Evolutionary conservation across 768 basidiomycete species (phyloP), one percentile per base, ranked within the genome.

Genomic region (Mycena capillaripes): DNA sequence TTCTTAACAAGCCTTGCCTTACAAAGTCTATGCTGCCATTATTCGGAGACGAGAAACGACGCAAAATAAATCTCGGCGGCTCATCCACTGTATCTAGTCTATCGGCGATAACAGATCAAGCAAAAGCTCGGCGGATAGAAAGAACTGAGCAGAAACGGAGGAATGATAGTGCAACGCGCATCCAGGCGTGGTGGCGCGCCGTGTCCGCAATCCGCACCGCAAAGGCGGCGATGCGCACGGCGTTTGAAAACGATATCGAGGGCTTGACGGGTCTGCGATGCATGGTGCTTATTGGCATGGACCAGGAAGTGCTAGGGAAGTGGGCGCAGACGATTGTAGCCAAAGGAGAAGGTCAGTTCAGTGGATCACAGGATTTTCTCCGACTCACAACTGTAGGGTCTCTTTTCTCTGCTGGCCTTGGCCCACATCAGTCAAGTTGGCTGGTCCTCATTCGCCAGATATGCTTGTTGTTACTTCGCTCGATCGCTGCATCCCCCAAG

Each of bases 51-150:
- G 87, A 91, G 61, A 82, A 83, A 52, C 86, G 89, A 66, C 88
- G 91, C 52, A 86, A 88, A 75, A 95, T 95, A 74, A 95, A 95
- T 78, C 87, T 95, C 23, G 95, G 95, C 19, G 95, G 95, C 2
- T 80, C 88, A 1, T 86, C 85, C 0, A 79, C 87, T 23, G 86
- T 85, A 2, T 76, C 89, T 8, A 87, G 89, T 0, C 88, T 91
- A 48, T 81, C 86, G 17, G 82, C 87, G 40, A 87, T 96, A 77
- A 83, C 95, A 57, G 86, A 88, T 75, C 85, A 88, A 62, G 94
- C 91, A 23, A 91, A 89, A 75, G 86, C 86, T 23, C 87, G 87
- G 63, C 84, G 94, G 38, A 81, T 84, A 36, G 90, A 93, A 76
- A 86, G 94, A 34, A 82, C 86, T 32, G 88, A 89, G 61, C 82